These are phyloP conservation scores for Neoboletus subvelutipes DNA, from an alignment of 768 basidiomycete species.

Conservation along the genomic window DNA sequence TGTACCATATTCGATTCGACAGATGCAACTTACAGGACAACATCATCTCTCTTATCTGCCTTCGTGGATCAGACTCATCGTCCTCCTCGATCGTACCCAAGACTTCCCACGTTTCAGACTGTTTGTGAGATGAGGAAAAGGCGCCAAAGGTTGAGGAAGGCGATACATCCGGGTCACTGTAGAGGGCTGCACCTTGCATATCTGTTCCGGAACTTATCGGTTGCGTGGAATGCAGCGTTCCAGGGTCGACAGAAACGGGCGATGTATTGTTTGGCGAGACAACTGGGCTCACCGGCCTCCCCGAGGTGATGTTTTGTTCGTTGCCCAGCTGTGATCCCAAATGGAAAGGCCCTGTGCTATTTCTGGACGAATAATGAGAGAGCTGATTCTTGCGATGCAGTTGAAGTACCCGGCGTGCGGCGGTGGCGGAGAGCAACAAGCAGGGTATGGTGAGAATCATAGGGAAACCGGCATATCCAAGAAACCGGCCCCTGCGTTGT, in stretches of 20 bases:
- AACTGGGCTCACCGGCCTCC: conserved; percentile 17
- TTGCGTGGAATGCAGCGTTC: neutral
- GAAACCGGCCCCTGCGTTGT: conserved; percentile 53
- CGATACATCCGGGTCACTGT: neutral
- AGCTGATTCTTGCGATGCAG: conserved; percentile 25
- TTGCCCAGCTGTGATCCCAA: neutral
- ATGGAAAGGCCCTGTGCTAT: neutral
- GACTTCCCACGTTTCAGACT: conserved; percentile 6
- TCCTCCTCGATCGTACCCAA: neutral
- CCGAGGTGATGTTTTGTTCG: neutral
- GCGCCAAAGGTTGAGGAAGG: neutral
- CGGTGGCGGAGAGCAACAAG: conserved; percentile 42
- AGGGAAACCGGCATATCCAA: conserved; percentile 62
- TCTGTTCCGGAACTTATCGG: neutral
- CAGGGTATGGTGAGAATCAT: conserved; percentile 53
- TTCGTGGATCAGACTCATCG: neutral
- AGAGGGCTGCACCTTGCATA: too few species aligned
- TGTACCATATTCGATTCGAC: neutral
- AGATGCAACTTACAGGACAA: conserved; percentile 11
- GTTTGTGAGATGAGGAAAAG: neutral
- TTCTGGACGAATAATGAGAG: neutral
- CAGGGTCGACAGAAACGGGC: conserved; percentile 10
- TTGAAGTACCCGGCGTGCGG: conserved; percentile 17
- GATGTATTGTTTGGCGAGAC: conserved; percentile 23
- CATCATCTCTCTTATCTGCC: neutral